Conservation (phyloP, 2,329 filamentous ascomycete species). For the Paramyrothecium roridum region DNA sequence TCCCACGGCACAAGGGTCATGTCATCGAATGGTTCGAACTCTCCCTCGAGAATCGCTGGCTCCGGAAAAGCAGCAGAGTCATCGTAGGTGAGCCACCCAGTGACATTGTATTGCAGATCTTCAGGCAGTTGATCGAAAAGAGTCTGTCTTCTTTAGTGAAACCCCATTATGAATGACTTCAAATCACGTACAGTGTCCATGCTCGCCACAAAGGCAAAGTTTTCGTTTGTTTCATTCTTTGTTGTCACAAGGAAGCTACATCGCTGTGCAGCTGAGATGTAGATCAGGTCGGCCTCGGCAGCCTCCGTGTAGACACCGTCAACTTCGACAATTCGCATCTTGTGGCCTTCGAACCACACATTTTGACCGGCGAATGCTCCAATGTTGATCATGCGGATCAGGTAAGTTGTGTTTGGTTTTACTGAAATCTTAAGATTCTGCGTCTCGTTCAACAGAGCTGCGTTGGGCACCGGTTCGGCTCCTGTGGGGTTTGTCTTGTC, state of each 20-base stretch:
- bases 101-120: slow-evolving; percentile 45
- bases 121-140: background rate
- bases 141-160: slow-evolving; percentile 59
- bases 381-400: slow-evolving; percentile 70
- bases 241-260: slow-evolving; percentile 61
- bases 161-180: slow-evolving; percentile 61
- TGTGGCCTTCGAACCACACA: slow-evolving; percentile 65
- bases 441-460: slow-evolving; percentile 70
- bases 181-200: slow-evolving; percentile 59
- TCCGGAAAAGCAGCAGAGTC: slow-evolving; percentile 39
- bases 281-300: slow-evolving; percentile 59
- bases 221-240: slow-evolving; percentile 56
- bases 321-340: slow-evolving; percentile 68
- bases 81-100: slow-evolving; percentile 63
- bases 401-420: slow-evolving; percentile 66
- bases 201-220: slow-evolving; percentile 65
- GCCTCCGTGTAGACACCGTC: slow-evolving; percentile 68
- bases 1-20: slow-evolving; percentile 62
- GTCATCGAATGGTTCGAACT: slow-evolving; percentile 71
- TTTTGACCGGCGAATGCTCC: slow-evolving; percentile 69
- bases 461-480: slow-evolving; percentile 64
- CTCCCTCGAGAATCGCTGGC: slow-evolving; percentile 55
- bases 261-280: slow-evolving; percentile 66
- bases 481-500: slow-evolving; percentile 53
- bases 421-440: slow-evolving; percentile 57